phyloP scores from a whole-genome alignment of 257 asterid species.

The Perilla frutescens region DNA sequence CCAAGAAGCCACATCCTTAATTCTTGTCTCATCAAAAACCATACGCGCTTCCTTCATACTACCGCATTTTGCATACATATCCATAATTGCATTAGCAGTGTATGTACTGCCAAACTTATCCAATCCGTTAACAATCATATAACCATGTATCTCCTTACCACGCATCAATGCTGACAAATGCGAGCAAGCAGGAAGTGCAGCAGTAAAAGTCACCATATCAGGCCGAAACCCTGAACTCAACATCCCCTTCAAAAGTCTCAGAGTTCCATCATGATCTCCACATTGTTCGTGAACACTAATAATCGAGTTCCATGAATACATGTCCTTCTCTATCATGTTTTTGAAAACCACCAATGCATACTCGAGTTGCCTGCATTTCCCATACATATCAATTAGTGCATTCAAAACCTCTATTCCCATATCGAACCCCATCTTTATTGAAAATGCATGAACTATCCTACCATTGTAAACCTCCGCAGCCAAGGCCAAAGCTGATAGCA shows the following conservation, averaged over 20 bases:
- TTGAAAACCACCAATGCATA: conserved; percentile 63
- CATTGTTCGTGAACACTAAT: conserved; percentile 74
- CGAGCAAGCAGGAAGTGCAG: conserved; percentile 79
- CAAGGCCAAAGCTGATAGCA: conserved; percentile 65
- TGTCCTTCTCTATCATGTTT: conserved; percentile 65
- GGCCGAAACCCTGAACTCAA: conserved; percentile 54
- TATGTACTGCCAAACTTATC: conserved; percentile 41
- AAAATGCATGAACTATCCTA: conserved; percentile 57
- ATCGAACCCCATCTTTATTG: conserved; percentile 58
- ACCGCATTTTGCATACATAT: conserved; percentile 93
- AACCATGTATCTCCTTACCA: conserved; percentile 76
- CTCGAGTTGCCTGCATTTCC: conserved; percentile 63
- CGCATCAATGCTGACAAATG: conserved; percentile 68
- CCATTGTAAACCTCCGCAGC: conserved; percentile 66
- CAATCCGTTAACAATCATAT: conserved; percentile 58
- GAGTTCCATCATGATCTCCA: conserved; percentile 70
- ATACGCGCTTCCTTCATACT: conserved; percentile 66
- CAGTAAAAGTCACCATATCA: conserved; percentile 74
- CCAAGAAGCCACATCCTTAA: conserved; percentile 83
- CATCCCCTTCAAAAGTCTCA: conserved; percentile 66
- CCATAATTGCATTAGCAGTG: conserved; percentile 72
- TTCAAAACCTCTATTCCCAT: conserved; percentile 60
- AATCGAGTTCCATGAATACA: conserved; percentile 88
- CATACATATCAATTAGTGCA: conserved; percentile 85
- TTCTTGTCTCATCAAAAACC: conserved; percentile 57